These are phyloP conservation scores for Dendrostoma leiphaemia DNA, from an alignment of 2,329 filamentous ascomycete species.

Conservation along the genomic window DNA sequence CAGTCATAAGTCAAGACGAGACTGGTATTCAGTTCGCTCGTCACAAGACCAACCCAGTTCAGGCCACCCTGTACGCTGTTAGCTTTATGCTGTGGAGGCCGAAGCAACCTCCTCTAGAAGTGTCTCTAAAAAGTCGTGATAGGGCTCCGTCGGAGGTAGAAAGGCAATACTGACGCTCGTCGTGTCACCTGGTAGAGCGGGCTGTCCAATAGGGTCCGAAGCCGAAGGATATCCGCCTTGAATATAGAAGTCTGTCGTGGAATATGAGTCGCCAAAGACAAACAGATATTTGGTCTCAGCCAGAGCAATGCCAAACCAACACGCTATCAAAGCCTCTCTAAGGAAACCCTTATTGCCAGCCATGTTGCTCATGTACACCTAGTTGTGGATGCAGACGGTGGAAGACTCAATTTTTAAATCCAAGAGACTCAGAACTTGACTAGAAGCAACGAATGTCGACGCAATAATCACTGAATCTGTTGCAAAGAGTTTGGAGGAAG, in stretches of 20 bases:
- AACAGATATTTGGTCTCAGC: constrained; percentile 1
- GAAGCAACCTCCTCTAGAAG: too few relatives aligned
- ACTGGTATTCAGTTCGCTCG: constrained; percentile 10
- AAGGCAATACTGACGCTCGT: too few relatives aligned
- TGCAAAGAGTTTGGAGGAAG: too few relatives aligned
- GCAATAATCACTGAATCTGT: too few relatives aligned
- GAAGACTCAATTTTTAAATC: too few relatives aligned
- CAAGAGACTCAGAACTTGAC: too few relatives aligned
- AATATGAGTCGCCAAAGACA: constrained; percentile 10
- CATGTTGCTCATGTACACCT: background rate
- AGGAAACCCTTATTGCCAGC: background rate
- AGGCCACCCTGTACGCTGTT: too few relatives aligned
- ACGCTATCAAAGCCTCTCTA: background rate
- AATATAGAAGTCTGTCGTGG: constrained; percentile 8
- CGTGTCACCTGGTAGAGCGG: constrained; percentile 2
- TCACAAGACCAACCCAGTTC: constrained; percentile 12
- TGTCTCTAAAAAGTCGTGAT: too few relatives aligned
- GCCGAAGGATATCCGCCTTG: constrained; percentile 12
- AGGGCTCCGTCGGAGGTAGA: too few relatives aligned
- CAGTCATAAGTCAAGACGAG: constrained; percentile 11
- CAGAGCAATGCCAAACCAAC: background rate
- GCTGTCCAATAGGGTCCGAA: constrained; percentile 6
- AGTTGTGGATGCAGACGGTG: too few relatives aligned
- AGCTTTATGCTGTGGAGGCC: too few relatives aligned
- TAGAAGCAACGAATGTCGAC: too few relatives aligned